phyloP scores from a whole-genome alignment of 805 yeast genomes.

The Monosporozyma unispora region DNA sequence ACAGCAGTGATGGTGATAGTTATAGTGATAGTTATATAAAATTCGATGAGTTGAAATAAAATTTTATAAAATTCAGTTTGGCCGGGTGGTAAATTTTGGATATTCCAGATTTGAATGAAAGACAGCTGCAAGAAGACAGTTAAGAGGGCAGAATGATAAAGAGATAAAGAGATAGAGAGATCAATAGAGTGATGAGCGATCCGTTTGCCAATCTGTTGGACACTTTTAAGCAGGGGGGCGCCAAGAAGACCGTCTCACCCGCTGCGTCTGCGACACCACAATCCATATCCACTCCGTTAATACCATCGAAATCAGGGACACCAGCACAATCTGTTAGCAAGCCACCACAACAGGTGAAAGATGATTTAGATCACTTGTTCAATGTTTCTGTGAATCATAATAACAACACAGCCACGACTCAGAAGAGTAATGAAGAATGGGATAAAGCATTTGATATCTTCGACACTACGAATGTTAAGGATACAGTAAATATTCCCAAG shows the following conservation, averaged over 20 bases:
- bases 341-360: neutral
- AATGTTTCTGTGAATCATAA: neutral
- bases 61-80: neutral
- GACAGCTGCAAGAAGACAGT: neutral
- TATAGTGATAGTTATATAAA: neutral
- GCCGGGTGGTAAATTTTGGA: neutral
- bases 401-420: neutral
- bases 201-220: conserved; percentile 37
- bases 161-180: neutral
- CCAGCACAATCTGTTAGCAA: neutral
- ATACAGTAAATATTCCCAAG: no score
- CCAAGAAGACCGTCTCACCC: neutral
- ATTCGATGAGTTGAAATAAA: neutral
- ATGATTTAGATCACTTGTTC: conserved; percentile 11
- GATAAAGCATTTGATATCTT: conserved; percentile 19
- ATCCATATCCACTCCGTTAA: no score
- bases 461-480: neutral
- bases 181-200: conserved; percentile 24
- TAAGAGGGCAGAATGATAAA: neutral
- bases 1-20: neutral
- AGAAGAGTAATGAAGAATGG: conserved; percentile 9
- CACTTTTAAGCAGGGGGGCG: conserved; percentile 18
- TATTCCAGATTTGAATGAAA: no score
- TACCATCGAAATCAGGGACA: neutral
- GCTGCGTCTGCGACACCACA: neutral